These are phyloP conservation scores for Houttuynia cordata DNA, from an alignment of 164 flowering plant species.

Conservation along the genomic window DNA sequence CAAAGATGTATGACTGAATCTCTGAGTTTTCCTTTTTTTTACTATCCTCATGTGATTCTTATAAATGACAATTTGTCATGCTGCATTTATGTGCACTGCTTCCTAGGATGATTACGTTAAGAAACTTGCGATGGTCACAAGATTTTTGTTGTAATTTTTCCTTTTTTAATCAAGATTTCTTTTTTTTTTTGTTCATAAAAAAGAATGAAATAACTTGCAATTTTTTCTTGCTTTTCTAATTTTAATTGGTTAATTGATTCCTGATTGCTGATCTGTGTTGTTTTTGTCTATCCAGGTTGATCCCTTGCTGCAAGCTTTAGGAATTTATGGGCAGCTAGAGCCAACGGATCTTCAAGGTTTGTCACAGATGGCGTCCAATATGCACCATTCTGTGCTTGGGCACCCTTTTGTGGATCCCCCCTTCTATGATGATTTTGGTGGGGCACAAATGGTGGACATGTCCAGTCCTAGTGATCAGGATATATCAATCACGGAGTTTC, in stretches of 20 bases:
- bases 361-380: constrained; percentile 16
- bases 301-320: constrained; percentile 5
- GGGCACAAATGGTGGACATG: constrained; percentile 6
- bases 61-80: not conserved
- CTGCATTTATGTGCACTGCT: not conserved
- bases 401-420: constrained; percentile 14
- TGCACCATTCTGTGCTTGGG: constrained; percentile 16
- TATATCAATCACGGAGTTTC: constrained; percentile 18
- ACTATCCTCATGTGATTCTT: not conserved
- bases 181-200: no score
- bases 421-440: constrained; percentile 12
- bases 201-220: not conserved
- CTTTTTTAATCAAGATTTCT: no score
- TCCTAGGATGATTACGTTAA: not conserved
- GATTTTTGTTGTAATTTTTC: no score
- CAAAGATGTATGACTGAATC: not conserved
- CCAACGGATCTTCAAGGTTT: no score
- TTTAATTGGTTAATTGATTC: no score
- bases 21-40: no score
- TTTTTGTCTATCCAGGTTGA: constrained; percentile 12
- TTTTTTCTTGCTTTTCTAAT: not conserved
- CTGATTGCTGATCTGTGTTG: not conserved
- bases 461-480: constrained; percentile 27
- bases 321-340: constrained; percentile 4
- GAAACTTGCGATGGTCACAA: no score